Conservation (phyloP, 768 basidiomycete species). For the Mycena polygramma region DNA sequence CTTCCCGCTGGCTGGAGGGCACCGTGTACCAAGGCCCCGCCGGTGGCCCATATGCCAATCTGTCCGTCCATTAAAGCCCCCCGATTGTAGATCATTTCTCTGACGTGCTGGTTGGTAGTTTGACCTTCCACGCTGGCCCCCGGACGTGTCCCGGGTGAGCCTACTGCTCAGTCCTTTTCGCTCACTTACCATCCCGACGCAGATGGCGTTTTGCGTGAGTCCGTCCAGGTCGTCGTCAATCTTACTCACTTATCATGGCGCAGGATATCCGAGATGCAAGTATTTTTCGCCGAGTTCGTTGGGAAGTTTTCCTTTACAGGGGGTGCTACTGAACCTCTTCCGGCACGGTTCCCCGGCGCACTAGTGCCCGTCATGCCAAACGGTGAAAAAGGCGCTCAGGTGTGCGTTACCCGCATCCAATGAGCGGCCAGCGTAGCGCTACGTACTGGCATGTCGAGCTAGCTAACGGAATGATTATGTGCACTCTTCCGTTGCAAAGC, state of each 20-base stretch:
- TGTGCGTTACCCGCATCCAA: not conserved
- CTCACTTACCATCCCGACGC: not conserved
- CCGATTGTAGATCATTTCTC: conserved; percentile 1
- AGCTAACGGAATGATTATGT: no score
- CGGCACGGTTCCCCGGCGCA: no score
- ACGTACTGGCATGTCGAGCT: no score
- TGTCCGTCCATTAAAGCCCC: conserved; percentile 25
- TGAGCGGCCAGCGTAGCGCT: no score
- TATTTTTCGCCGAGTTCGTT: conserved; percentile 54
- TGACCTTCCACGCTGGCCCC: conserved; percentile 14
- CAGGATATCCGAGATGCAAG: conserved; percentile 55
- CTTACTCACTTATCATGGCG: not conserved
- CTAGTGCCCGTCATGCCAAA: not conserved
- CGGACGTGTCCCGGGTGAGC: conserved; percentile 28
- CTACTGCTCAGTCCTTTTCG: not conserved
- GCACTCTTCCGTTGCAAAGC: no score
- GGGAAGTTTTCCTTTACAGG: conserved; percentile 56
- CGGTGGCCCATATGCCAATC: conserved; percentile 37
- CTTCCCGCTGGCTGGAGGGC: conserved; percentile 49
- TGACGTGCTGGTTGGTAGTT: not conserved
- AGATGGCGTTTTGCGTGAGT: conserved; percentile 38
- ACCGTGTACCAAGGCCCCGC: conserved; percentile 40
- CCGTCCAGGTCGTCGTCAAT: no score
- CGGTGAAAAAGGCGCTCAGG: not conserved
- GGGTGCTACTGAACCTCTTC: no score